Percentiles rank a stretch among this genome's conserved stretches.
Conservation (phyloP, 768 basidiomycete genomes). For the Podaxis sp. region DNA sequence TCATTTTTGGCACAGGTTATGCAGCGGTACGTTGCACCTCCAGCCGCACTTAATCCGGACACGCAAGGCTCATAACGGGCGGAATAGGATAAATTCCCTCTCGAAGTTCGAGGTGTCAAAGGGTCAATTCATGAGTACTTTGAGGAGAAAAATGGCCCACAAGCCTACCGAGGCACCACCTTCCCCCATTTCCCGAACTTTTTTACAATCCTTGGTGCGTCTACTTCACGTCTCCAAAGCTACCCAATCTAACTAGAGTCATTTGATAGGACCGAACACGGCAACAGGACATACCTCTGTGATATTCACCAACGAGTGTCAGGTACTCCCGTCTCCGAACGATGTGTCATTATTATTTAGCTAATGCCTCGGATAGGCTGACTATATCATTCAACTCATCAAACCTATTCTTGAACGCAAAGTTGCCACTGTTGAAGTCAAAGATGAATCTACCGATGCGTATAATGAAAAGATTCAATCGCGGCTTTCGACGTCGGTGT, state of each 20-base stretch:
- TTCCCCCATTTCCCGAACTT: conserved; percentile 45
- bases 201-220: conserved; percentile 33
- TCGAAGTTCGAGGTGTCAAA: conserved; percentile 25
- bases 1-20: conserved; percentile 38
- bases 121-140: conserved; percentile 37
- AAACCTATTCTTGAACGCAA: conserved; percentile 32
- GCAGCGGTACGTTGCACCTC: conserved; percentile 16
- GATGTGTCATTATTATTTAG: too few species aligned
- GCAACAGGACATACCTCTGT: conserved; percentile 40
- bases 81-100: conserved; percentile 28
- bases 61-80: background rate
- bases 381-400: conserved; percentile 38
- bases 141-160: conserved; percentile 33
- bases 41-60: background rate
- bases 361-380: background rate
- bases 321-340: conserved; percentile 17
- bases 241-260: background rate
- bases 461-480: conserved; percentile 38
- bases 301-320: conserved; percentile 38
- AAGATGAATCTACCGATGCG: conserved; percentile 25
- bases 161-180: conserved; percentile 39
- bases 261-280: conserved; percentile 36
- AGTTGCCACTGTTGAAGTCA: conserved; percentile 32
- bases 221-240: background rate
- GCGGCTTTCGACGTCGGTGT: conserved; percentile 29